These are phyloP conservation scores for Suillus americanus DNA, from an alignment of 768 basidiomycete species.

Conservation along the genomic window DNA sequence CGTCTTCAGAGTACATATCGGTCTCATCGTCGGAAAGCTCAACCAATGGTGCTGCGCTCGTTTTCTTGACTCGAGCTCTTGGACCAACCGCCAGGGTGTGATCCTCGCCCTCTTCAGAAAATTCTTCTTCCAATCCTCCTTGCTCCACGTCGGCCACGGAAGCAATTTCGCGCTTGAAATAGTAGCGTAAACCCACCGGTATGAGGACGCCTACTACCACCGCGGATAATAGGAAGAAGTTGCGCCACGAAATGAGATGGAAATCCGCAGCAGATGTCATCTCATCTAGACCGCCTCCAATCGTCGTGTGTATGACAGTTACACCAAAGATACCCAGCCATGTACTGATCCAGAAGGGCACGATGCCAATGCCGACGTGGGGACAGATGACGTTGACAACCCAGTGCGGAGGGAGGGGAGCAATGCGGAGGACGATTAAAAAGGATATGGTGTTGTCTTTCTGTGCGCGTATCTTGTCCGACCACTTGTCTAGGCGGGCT, in stretches of 20 bases:
- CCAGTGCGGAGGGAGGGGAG: slow-evolving; percentile 96
- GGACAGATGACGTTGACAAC: slow-evolving; percentile 92
- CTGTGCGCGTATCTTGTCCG: slow-evolving; percentile 72
- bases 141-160: slow-evolving; percentile 37
- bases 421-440: slow-evolving; percentile 91
- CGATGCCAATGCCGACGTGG: slow-evolving; percentile 83
- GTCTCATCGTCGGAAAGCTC: slow-evolving; percentile 37
- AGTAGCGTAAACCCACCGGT: slow-evolving; percentile 85
- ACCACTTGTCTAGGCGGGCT: slow-evolving; percentile 79
- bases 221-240: slow-evolving; percentile 82
- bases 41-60: slow-evolving; percentile 31
- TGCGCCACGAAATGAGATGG: slow-evolving; percentile 88
- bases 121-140: slow-evolving; percentile 34
- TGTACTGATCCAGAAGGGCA: slow-evolving; percentile 88
- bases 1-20: slow-evolving; percentile 43
- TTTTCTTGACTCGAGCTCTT: slow-evolving; percentile 40
- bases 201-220: slow-evolving; percentile 92
- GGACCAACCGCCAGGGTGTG: slow-evolving; percentile 59
- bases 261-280: slow-evolving; percentile 96
- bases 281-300: slow-evolving; percentile 88
- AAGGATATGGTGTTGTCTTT: slow-evolving; percentile 87
- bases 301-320: slow-evolving; percentile 92
- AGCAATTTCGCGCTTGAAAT: slow-evolving; percentile 66
- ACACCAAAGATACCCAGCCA: slow-evolving; percentile 91
- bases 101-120: slow-evolving; percentile 40